Evolutionary conservation across 495 filamentous ascomycete genomes (phyloP), one percentile per base, ranked within the genome.

Genomic region (Penicillium chermesinum): DNA sequence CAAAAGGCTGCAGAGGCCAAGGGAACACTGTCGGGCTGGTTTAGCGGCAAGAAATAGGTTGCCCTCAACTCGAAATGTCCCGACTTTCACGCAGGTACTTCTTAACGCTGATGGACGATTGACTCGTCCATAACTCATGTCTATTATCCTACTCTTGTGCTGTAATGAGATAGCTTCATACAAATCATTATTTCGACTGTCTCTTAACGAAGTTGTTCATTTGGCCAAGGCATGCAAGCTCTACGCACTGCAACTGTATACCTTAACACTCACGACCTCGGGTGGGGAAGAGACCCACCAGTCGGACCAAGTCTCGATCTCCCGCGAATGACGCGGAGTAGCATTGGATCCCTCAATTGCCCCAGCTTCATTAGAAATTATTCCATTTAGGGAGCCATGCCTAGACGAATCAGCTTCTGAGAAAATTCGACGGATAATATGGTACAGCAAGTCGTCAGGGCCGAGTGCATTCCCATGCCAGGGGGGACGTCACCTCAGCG

Each of bases 1-100:
- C 73, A 84, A 54, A 82, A 82, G 55, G 80, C 89, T 10, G 64
- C 80, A 6, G 86, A 91, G 64, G 84, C 88, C 8, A 94, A 94
- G 80, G 78, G 82, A 43, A 79, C 79, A 15, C 66, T 93, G 48
- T 84, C 82, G 20, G 80, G 83, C 44, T 95, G 89, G 89, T 91
- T 95, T 52, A 83, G 87, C 27, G 58, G 72, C 30, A 80, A 79
- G 63, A 78, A 83, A 63, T 86, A 80, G 59, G 41, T 25, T 34
- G 12, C 12, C 36, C 32, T 15, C 19, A 12, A 42, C 15, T 5
- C 4, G 12, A 5, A 37, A 37, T n/a, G n/a, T n/a, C n/a, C 15
- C 13, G 15, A n/a, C 6, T 6, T 17, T 37, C 13, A 6, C 15
- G 6, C 14, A n/a, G n/a, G n/a, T n/a, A n/a, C n/a, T n/a, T 37